Evolutionary conservation across 331 rosid species (phyloP), one percentile per base, ranked within the genome.

Genomic region (Rhamnella rubrinervis): DNA sequence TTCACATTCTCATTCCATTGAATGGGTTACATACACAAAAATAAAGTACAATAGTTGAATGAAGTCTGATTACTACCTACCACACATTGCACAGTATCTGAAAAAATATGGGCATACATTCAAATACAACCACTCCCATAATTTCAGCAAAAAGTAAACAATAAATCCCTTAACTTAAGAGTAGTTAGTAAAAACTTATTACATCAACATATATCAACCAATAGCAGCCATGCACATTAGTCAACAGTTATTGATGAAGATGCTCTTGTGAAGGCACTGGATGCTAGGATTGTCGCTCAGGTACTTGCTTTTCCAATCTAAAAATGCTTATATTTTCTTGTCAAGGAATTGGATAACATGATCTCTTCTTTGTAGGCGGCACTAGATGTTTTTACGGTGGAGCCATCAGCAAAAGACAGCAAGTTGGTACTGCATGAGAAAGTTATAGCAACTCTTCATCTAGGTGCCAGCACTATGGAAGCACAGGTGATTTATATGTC

Each of bases 161-260:
- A n/a, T n/a, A n/a, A n/a, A n/a, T n/a, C n/a, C n/a, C n/a, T n/a
- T n/a, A n/a, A n/a, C n/a, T n/a, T n/a, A n/a, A n/a, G n/a, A n/a
- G n/a, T n/a, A n/a, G n/a, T n/a, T n/a, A n/a, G n/a, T n/a, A n/a
- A n/a, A n/a, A n/a, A n/a, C n/a, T n/a, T n/a, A n/a, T n/a, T n/a
- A n/a, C n/a, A n/a, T n/a, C n/a, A n/a, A n/a, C n/a, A n/a, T n/a
- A n/a, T n/a, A n/a, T n/a, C n/a, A n/a, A n/a, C n/a, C n/a, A n/a
- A n/a, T n/a, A n/a, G n/a, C n/a, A n/a, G n/a, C n/a, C n/a, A n/a
- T n/a, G n/a, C n/a, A n/a, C n/a, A n/a, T n/a, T n/a, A n/a, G n/a
- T n/a, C n/a, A n/a, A n/a, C n/a, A n/a, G n/a, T n/a, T n/a, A 92
- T 92, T 51, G 95, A 92, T 26, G 97, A 92, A 79, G 97, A 92